A percentile compares a stretch with the other conserved stretches of the same genome.
phyloP scores from a whole-genome alignment of 352 stramenopile genomes.

The Elongisporangium prolatum region DNA sequence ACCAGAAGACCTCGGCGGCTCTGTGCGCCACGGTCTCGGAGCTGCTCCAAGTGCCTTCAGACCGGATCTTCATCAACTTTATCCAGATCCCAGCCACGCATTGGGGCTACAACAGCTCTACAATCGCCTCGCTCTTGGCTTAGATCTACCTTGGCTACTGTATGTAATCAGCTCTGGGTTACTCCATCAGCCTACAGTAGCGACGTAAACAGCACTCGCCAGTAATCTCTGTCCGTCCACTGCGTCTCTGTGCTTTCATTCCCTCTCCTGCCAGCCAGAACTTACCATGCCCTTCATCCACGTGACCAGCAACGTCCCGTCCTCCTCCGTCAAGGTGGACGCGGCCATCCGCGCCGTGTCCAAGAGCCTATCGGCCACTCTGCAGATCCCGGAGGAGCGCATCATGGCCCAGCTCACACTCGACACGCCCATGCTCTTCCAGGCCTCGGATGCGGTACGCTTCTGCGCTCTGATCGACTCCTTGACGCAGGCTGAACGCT shows the following conservation, averaged over 20 bases:
- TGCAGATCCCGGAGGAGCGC: constrained; percentile 27
- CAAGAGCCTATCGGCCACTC: constrained; percentile 27
- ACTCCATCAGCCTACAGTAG: not conserved
- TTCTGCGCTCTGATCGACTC: not conserved
- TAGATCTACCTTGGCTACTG: not conserved
- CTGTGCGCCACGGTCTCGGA: constrained; percentile 7
- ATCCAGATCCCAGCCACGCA: constrained; percentile 7
- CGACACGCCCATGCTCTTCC: constrained; percentile 27
- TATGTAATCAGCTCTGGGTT: not conserved
- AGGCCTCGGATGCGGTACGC: constrained; percentile 20
- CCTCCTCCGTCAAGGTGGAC: constrained; percentile 24
- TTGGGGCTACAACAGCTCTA: constrained; percentile 6
- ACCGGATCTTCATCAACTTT: constrained; percentile 10
- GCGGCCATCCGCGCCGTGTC: constrained; percentile 23
- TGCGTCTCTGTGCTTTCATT: not conserved
- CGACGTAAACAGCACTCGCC: not conserved
- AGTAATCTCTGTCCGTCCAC: not conserved
- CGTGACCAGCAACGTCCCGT: constrained; percentile 36
- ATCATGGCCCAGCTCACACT: constrained; percentile 40
- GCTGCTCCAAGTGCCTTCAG: constrained; percentile 2
- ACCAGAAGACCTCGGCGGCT: constrained; percentile 5
- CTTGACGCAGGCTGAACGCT: not conserved
- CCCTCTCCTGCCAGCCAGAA: not conserved
- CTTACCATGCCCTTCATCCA: constrained; percentile 33
- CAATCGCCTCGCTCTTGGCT: not conserved